A percentile compares a stretch with the other conserved stretches of the same genome.
These are phyloP conservation scores for Chaetomium sp. DNA, from an alignment of 2,329 filamentous ascomycete species.

Conservation along the genomic window DNA sequence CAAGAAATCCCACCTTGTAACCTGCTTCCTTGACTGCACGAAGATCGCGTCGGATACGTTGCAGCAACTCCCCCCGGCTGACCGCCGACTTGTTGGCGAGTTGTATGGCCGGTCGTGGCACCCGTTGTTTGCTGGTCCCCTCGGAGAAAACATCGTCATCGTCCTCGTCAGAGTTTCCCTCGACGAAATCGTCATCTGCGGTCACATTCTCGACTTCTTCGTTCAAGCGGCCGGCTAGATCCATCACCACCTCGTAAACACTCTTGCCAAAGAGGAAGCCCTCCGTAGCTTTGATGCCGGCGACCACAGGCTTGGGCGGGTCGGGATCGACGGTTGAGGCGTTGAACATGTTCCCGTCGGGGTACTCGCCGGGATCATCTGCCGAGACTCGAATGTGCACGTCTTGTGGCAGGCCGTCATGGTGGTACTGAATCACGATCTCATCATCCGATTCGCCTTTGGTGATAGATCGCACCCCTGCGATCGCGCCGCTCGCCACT, in stretches of 20 bases:
- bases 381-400: conserved; percentile 35
- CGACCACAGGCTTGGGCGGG: conserved; percentile 24
- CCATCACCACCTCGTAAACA: conserved; percentile 42
- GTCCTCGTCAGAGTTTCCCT: conserved; percentile 15
- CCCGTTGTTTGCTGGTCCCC: too few relatives aligned
- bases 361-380: conserved; percentile 33
- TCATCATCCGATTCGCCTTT: conserved; percentile 66
- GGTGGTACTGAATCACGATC: conserved; percentile 53
- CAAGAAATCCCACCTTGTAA: conserved; percentile 61
- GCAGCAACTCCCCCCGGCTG: conserved; percentile 17
- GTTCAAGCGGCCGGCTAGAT: conserved; percentile 35
- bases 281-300: conserved; percentile 39
- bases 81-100: neutral
- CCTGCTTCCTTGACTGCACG: conserved; percentile 55
- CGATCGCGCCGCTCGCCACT: conserved; percentile 31
- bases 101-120: too few relatives aligned
- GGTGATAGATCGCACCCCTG: conserved; percentile 48
- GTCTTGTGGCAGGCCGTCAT: conserved; percentile 22
- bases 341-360: conserved; percentile 34
- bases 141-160: conserved; percentile 18
- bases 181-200: conserved; percentile 17
- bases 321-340: conserved; percentile 38
- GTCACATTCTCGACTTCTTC: conserved; percentile 15
- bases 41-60: conserved; percentile 54
- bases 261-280: conserved; percentile 37